Evolutionary conservation across 345 rosid genomes (phyloP).

Genomic region (Moringa oleifera): DNA sequence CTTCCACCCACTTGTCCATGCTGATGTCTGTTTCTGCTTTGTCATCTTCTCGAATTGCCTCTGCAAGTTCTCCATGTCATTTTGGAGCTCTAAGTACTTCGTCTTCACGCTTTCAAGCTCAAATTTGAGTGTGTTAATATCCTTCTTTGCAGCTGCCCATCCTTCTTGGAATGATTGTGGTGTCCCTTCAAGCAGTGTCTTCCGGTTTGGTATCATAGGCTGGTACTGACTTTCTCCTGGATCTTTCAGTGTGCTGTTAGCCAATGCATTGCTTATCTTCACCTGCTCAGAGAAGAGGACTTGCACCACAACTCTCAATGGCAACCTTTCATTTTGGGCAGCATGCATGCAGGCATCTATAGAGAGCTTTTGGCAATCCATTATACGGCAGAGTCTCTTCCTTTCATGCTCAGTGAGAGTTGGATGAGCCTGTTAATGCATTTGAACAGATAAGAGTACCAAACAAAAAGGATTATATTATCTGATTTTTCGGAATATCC

Average conservation of each 20-base stretch:
- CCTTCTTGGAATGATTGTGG: constrained; percentile 98
- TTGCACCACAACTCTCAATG: constrained; percentile 84
- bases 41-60: constrained; percentile 73
- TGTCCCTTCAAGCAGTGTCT: constrained; percentile 79
- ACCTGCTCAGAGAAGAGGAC: constrained; percentile 96
- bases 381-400: constrained; percentile 84
- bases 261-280: constrained; percentile 79
- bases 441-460: background rate
- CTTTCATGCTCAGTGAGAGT: constrained; percentile 92
- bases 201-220: constrained; percentile 68
- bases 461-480: background rate
- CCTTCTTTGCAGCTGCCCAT: constrained; percentile 87
- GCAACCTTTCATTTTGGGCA: constrained; percentile 93
- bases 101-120: constrained; percentile 84
- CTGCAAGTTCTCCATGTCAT: constrained; percentile 81
- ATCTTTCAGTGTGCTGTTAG: constrained; percentile 59
- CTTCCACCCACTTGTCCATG: constrained; percentile 93
- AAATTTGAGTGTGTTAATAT: constrained; percentile 82
- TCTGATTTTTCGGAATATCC: background rate
- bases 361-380: constrained; percentile 98
- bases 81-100: constrained; percentile 82
- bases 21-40: constrained; percentile 61
- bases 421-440: constrained; percentile 71
- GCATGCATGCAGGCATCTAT: constrained; percentile 98
- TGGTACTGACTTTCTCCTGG: constrained; percentile 57